phyloP scores from a whole-genome alignment of 495 filamentous ascomycete species.

The Pyronema omphalodes region DNA sequence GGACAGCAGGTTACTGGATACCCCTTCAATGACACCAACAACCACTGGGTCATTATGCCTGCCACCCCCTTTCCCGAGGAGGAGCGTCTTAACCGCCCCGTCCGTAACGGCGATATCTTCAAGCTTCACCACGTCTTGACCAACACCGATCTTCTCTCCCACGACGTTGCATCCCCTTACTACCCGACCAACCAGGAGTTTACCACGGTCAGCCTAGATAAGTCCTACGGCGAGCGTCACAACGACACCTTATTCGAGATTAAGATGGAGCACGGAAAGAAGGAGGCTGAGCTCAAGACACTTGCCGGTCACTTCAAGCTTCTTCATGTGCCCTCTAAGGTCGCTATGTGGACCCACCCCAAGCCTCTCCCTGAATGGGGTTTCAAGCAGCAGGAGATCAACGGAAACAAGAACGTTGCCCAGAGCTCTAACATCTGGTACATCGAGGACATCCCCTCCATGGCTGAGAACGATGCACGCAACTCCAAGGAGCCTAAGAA shows the following conservation, averaged over 20 bases:
- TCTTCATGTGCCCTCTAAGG: constrained; percentile 77
- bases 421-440: constrained; percentile 89
- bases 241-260: constrained; percentile 92
- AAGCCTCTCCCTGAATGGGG: constrained; percentile 90
- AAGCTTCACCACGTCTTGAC: constrained; percentile 78
- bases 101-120: constrained; percentile 73
- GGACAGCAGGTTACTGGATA: constrained; percentile 95
- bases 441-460: constrained; percentile 71
- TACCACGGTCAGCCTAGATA: constrained; percentile 56
- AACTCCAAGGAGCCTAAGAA: constrained; percentile 51
- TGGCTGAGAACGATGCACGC: constrained; percentile 49
- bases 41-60: constrained; percentile 89
- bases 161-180: constrained; percentile 95
- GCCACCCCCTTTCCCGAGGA: constrained; percentile 34
- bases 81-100: constrained; percentile 36
- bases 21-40: constrained; percentile 96
- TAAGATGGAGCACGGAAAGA: constrained; percentile 71
- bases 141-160: constrained; percentile 72
- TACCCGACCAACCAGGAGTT: constrained; percentile 98
- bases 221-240: constrained; percentile 56
- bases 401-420: constrained; percentile 90
- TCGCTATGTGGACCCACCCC: constrained; percentile 97
- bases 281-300: constrained; percentile 67
- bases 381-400: constrained; percentile 94
- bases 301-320: constrained; percentile 86